Conservation (phyloP, 2,329 filamentous ascomycete genomes). For the Trichoderma semiorbis region DNA sequence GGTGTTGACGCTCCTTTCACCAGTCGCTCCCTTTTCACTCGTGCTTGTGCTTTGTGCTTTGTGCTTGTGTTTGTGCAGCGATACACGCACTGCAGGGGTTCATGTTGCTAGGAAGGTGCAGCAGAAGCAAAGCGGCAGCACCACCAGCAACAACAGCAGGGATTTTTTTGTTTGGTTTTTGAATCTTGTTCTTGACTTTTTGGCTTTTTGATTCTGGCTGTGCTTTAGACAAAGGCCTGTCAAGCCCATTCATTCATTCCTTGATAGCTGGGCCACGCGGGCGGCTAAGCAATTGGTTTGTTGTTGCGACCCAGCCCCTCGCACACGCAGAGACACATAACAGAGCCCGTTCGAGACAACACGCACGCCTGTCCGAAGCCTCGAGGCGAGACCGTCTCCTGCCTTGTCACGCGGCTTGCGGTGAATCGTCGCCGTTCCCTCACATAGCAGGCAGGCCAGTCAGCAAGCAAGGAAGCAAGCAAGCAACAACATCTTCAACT, state of each 20-base stretch:
- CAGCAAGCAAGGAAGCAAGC: not conserved
- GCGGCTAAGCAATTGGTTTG: not conserved
- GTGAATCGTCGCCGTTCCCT: not conserved
- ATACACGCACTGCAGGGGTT: not conserved
- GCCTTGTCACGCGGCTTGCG: not conserved
- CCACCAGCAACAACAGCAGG: not conserved
- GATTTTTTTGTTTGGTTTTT: not conserved
- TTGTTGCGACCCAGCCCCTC: not conserved
- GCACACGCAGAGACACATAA: not conserved
- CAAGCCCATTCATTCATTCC: slow-evolving; percentile 2
- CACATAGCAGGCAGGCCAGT: not conserved
- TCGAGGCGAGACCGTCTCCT: not conserved
- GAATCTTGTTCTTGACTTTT: too few species aligned
- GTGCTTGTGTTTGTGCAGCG: not conserved
- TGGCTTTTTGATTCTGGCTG: not conserved
- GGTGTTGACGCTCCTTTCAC: slow-evolving; percentile 7
- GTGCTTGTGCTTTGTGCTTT: not conserved
- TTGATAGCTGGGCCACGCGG: not conserved
- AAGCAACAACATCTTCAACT: not conserved
- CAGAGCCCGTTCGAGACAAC: not conserved
- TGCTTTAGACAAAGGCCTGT: not conserved
- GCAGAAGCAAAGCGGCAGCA: not conserved
- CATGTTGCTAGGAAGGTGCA: not conserved
- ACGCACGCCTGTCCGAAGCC: slow-evolving; percentile 4
- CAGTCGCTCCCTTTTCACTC: not conserved